Percentiles rank a stretch among this genome's conserved stretches.
Conservation (phyloP, 305 asterid genomes). For the Solanum hybrid region DNA sequence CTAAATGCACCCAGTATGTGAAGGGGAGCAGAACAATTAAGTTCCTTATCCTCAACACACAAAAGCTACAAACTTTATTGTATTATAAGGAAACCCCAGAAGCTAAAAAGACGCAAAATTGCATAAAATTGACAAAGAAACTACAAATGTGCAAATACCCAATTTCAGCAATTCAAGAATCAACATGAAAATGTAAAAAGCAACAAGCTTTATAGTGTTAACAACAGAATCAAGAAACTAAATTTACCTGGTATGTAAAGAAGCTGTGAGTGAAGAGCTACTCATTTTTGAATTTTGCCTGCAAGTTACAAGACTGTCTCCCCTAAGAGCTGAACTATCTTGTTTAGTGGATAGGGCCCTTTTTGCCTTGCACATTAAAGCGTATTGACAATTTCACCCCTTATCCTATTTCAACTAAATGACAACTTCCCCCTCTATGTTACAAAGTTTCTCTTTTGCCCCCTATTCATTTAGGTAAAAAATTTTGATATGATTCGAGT, state of each 20-base stretch:
- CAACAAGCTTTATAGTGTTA: background rate
- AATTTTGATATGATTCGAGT: background rate
- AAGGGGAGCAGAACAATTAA: background rate
- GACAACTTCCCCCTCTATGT: background rate
- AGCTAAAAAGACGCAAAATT: background rate
- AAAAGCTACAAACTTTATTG: background rate
- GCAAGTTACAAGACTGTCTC: background rate
- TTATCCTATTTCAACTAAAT: background rate
- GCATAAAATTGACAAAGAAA: background rate
- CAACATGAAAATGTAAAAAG: background rate
- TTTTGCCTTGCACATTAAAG: background rate
- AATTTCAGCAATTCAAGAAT: background rate
- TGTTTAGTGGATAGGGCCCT: background rate
- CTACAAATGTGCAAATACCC: background rate
- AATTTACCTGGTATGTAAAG: background rate
- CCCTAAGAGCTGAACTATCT: background rate
- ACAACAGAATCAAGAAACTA: background rate
- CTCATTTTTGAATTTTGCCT: background rate
- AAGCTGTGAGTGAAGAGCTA: background rate
- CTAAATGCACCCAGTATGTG: background rate
- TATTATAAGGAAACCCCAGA: background rate
- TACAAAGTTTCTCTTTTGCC: background rate
- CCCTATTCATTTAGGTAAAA: background rate
- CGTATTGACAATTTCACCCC: background rate
- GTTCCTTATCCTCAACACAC: background rate